phyloP scores from a whole-genome alignment of 2,329 filamentous ascomycete species.

The Bimuria novae-zelandiae region DNA sequence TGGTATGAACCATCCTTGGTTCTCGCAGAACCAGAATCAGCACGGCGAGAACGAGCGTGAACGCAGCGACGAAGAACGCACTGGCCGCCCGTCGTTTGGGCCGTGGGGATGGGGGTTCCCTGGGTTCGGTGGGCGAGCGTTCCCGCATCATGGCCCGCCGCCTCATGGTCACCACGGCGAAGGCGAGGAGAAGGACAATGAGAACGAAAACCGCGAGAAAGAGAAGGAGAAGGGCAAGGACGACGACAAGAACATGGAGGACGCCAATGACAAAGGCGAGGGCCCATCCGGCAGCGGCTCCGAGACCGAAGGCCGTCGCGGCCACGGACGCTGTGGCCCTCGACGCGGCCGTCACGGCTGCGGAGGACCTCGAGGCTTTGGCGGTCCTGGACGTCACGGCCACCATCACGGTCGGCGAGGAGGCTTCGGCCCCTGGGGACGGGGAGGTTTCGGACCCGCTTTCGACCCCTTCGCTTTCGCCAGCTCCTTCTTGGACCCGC shows the following conservation, averaged over 20 bases:
- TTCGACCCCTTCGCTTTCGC: conserved; percentile 33
- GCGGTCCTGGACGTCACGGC: conserved; percentile 21
- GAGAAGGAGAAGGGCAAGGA: conserved; percentile 22
- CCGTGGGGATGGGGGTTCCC: conserved; percentile 44
- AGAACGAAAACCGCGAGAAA: conserved; percentile 17
- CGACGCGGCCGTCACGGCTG: conserved; percentile 29
- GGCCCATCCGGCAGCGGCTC: conserved; percentile 35
- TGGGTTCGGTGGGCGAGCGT: conserved; percentile 30
- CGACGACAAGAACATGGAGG: conserved; percentile 13
- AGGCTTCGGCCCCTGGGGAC: conserved; percentile 32
- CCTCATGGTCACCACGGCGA: conserved; percentile 19
- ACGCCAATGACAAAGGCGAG: conserved; percentile 33
- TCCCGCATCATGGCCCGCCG: conserved; percentile 38
- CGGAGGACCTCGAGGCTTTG: conserved; percentile 24
- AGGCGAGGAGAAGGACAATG: conserved; percentile 11
- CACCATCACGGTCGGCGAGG: conserved; percentile 24
- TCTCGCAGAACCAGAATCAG: conserved; percentile 42
- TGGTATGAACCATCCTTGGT: conserved; percentile 52
- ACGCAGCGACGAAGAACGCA: conserved; percentile 19
- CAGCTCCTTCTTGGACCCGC: conserved; percentile 44
- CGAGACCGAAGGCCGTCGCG: conserved; percentile 28
- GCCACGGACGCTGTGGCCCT: conserved; percentile 25
- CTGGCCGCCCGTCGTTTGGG: conserved; percentile 25
- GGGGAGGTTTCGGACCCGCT: conserved; percentile 15
- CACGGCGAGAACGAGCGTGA: conserved; percentile 28